phyloP scores from a whole-genome alignment of 495 filamentous ascomycete species.

The Tuber calosporum region DNA sequence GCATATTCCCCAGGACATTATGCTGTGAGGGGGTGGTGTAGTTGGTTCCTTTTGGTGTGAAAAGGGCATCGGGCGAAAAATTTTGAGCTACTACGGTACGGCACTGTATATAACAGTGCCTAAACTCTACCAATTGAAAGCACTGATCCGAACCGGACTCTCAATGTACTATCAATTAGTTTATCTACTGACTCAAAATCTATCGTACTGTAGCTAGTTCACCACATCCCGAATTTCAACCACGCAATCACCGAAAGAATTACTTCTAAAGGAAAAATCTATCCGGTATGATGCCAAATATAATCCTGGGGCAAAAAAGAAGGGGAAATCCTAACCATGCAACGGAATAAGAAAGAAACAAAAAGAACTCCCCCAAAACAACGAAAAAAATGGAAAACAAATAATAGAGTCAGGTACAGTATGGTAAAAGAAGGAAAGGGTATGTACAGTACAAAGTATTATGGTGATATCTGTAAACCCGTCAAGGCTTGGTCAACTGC shows the following conservation, averaged over 20 bases:
- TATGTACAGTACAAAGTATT: neutral
- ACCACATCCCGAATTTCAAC: neutral
- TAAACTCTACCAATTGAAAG: too few relatives aligned
- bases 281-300: neutral
- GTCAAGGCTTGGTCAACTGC: slow-evolving; percentile 59
- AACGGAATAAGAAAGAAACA: neutral
- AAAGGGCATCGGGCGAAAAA: too few relatives aligned
- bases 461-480: neutral
- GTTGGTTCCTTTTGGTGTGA: too few relatives aligned
- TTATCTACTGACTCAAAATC: neutral
- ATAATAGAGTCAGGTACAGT: neutral
- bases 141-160: neutral
- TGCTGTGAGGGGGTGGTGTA: too few relatives aligned
- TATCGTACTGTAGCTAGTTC: neutral
- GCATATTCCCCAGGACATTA: too few relatives aligned
- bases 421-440: neutral
- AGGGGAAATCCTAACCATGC: neutral
- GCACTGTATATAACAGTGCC: too few relatives aligned
- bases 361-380: neutral
- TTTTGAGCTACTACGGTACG: too few relatives aligned
- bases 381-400: neutral
- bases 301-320: neutral
- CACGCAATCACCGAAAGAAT: neutral
- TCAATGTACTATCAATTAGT: neutral
- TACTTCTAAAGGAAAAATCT: neutral